These are phyloP conservation scores for Blastomyces emzantsi DNA, from an alignment of 2,329 filamentous ascomycete species.

Conservation along the genomic window DNA sequence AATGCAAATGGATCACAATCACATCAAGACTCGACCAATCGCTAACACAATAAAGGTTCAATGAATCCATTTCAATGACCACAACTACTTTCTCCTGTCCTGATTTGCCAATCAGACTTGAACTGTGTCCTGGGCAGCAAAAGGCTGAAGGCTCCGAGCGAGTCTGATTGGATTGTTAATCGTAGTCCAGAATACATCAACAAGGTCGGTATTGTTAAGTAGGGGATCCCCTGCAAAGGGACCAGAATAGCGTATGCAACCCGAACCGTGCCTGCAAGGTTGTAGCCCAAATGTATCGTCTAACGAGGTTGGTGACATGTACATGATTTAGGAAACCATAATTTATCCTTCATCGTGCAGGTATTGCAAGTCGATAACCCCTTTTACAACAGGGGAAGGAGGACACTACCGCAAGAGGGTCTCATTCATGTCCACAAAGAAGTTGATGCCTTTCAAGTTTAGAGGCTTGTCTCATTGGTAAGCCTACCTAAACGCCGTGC, in stretches of 20 bases:
- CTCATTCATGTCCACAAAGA: not conserved
- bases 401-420: not conserved
- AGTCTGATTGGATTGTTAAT: not conserved
- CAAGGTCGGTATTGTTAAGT: not conserved
- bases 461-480: not conserved
- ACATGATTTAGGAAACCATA: not conserved
- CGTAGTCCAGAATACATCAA: not conserved
- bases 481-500: not conserved
- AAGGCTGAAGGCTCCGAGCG: not conserved
- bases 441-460: not conserved
- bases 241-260: not conserved
- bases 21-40: not conserved
- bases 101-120: not conserved
- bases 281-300: not conserved
- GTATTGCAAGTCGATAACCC: not conserved
- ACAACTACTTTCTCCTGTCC: not conserved
- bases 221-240: not conserved
- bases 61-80: not conserved
- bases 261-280: not conserved
- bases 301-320: not conserved
- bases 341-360: not conserved
- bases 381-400: not conserved
- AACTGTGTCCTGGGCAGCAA: not conserved
- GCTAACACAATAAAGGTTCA: not conserved
- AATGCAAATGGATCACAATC: not conserved